Evolutionary conservation across 768 basidiomycete genomes (phyloP), one percentile per base, ranked within the genome.

Genomic region (Mrakia frigida): DNA sequence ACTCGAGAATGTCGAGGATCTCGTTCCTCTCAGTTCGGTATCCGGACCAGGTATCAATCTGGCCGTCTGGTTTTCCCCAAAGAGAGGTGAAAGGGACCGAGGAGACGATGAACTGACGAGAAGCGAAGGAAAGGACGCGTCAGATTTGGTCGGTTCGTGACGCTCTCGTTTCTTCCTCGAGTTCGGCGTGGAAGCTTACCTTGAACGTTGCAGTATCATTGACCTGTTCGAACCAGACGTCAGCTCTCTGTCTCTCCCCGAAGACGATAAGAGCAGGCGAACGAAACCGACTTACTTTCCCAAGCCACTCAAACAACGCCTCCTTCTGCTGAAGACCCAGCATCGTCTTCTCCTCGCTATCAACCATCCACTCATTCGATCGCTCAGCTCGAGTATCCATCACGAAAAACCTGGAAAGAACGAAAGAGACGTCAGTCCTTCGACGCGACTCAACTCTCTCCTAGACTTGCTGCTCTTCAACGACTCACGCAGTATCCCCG

Each of bases 71-170:
- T 25, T 72, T 72, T 0, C 85, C 86, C 91, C 91, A 92, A 14
- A 92, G 87, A 0, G 88, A 87, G 50, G 90, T 90, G 82, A 93
- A 89, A 0, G 91, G 91, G 3, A 92, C 90, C 21, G 89, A 90
- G 18, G 88, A 87, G 52, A 90, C 86, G 79, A 93, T 85, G 81
- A 93, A 92, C 83, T 56, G 52, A 53, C 7, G 9, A 0, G 28
- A 56, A 56, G 25, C 1, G 56, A 28, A 56, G 56, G 56, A 7
- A 28, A 46, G 43, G 28, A 56, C 56, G 56, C 23, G 28, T 28
- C 25, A 56, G 56, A n/a, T 9, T 28, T 3, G 28, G 56, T 56
- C 50, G 23, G 9, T 7, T 28, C 28, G 25, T 18, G 43, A 46
- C 18, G 0, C n/a, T 56, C 28, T 13, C 5, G 13, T 3, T n/a